Conservation (phyloP, 495 filamentous ascomycete species). For the Poronia punctata region DNA sequence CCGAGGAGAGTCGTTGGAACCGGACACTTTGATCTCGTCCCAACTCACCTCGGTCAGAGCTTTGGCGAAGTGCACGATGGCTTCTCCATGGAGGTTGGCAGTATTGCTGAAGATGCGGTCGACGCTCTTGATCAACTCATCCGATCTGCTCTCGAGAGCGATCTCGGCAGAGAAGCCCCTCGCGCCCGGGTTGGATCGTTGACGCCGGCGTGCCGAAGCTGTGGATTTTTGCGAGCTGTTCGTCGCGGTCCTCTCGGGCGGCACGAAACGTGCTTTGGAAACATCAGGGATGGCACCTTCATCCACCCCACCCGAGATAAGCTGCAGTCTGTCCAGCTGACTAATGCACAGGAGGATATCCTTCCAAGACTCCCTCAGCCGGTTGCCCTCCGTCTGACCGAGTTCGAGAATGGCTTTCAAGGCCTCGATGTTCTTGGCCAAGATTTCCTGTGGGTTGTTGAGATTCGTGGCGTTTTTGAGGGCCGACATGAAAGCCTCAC, state of each 20-base stretch:
- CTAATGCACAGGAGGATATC: conserved; percentile 93
- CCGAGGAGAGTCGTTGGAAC: conserved; percentile 86
- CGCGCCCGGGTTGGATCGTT: conserved; percentile 55
- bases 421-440: conserved; percentile 92
- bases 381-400: conserved; percentile 84
- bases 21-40: conserved; percentile 97
- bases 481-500: conserved; percentile 89
- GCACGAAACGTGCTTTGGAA: conserved; percentile 68
- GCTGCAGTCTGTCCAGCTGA: conserved; percentile 89
- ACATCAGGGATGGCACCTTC: conserved; percentile 90
- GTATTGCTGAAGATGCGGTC: conserved; percentile 96
- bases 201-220: conserved; percentile 56
- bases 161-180: conserved; percentile 75
- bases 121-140: conserved; percentile 85
- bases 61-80: conserved; percentile 94
- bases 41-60: conserved; percentile 94
- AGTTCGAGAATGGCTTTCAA: conserved; percentile 85
- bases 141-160: conserved; percentile 82
- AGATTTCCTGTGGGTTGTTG: conserved; percentile 92
- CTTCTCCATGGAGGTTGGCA: conserved; percentile 84
- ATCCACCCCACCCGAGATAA: conserved; percentile 90
- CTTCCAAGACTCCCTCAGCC: conserved; percentile 83
- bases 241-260: conserved; percentile 41
- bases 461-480: conserved; percentile 91
- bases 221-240: conserved; percentile 57